Evolutionary conservation across 805 yeast species (phyloP), one percentile per base, ranked within the genome.

Genomic region (Candida xyloterini): DNA sequence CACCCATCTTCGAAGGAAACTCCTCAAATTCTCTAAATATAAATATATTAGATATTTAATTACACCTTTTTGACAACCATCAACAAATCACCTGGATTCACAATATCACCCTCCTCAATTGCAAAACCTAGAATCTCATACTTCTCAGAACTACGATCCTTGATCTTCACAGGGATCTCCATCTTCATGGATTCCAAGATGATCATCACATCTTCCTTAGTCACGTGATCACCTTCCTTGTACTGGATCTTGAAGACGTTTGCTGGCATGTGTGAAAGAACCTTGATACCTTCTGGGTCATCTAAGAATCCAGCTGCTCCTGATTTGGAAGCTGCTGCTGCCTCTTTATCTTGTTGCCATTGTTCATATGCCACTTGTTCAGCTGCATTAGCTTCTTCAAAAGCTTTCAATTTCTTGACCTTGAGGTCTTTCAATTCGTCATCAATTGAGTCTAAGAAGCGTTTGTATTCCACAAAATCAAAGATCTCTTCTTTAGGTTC

Each of bases 111-210:
- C 56, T 88, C 87, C 38, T 73, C 71, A 60, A 87, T 95, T 43
- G 78, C 63, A 31, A 84, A 68, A 63, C 83, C 83, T 35, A 77
- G 57, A 15, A 87, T 89, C 56, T 76, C 82, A 55, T 95, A 95
- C 20, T 68, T 67, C 38, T 57, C 68, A 2, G 93, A 73, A 11
- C 95, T 78, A 96, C 39, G 39, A 16, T 42, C 44, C 33, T 41
- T 45, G 27, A 45, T 7, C 25, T 30, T 33, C 11, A 45, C 42
- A 5, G 46, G 42, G 26, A 91, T 91, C 66, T 91, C 99, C 2
- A 98, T 93, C 72, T 91, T 91, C 99, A 91, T 91, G 38, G 98
- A 98, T 65, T 91, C 99, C 41, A 91, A 84, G 30, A 93, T 86
- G 47, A 91, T 74, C 43, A 91, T 70, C 5, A 87, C 88, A 51